Base-by-base conservation (phyloP, 2,329 filamentous ascomycete genomes). In the Celoporthe dispersa region DNA sequence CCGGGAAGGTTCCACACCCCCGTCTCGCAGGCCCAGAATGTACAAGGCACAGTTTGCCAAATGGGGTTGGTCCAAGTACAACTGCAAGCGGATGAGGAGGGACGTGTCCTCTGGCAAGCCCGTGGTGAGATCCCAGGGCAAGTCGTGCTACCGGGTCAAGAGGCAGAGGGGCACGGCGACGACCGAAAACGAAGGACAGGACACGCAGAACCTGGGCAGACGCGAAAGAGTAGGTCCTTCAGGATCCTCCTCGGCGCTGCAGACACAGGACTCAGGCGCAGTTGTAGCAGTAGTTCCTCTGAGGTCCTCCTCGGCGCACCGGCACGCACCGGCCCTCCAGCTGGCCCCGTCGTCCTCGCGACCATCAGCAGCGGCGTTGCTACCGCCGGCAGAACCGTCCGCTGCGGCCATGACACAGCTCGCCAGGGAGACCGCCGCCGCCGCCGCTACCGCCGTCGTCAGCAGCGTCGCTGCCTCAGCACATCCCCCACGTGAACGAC, bases 21-120 rank as follows among this genome's bases (percentile, higher is more conserved):
- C 35, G 14, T 61, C 19, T 11, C 48, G 11, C 48, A 70, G 70
- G 28, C 66, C 72, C 37, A 68, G 72, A 65, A 73, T 73, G 72
- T 73, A 72, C 64, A 73, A 73, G 68, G 69, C 72, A 25, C 72
- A 73, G 61, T 73, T 73, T 53, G 71, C 69, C 31, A 67, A 70
- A 35, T 73, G 72, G 72, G 71, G 70, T 14, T 73, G 68, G 70
- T 71, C 68, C 61, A 73, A 73, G 35, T 73, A 73, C 41, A 73
- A 73, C 61, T 72, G 68, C 37, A 73, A 73, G 64, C 68, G 72
- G 62, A 60, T 70, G 66, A 64, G 71, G 44, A 67, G 66, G 6
- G 70, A 72, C 51, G 33, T 72, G 16, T 72, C 72, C 11, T 68
- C 70, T 12, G 71, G 72, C 48, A 72, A 67, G n/a, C 39, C 67